phyloP scores from a whole-genome alignment of 2,329 filamentous ascomycete genomes.

The Ophiostoma tasmaniense region DNA sequence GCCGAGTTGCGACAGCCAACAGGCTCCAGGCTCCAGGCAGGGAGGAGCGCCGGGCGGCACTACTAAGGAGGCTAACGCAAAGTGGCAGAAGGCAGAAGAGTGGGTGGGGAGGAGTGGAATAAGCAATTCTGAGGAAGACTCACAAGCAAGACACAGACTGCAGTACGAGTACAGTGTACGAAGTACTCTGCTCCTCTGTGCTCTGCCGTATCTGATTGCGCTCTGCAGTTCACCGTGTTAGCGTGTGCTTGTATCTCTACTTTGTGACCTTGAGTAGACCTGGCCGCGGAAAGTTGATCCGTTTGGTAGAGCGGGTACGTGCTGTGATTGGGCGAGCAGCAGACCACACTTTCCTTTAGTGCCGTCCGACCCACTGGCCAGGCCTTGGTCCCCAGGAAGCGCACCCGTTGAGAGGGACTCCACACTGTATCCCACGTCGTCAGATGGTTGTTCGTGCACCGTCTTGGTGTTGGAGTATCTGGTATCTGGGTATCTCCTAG shows the following conservation, averaged over 20 bases:
- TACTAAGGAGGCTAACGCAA: not conserved
- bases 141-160: no score
- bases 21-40: not conserved
- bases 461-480: not conserved
- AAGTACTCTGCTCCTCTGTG: not conserved
- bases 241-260: not conserved
- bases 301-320: not conserved
- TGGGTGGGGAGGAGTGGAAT: not conserved
- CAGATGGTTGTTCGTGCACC: not conserved
- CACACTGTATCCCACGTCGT: conserved; percentile 5
- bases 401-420: conserved; percentile 1
- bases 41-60: conserved; percentile 2
- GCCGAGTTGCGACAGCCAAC: not conserved
- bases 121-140: not conserved
- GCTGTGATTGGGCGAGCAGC: not conserved
- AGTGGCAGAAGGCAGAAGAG: not conserved
- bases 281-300: not conserved
- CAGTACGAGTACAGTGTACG: not conserved
- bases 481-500: not conserved
- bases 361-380: not conserved
- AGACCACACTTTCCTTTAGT: not conserved
- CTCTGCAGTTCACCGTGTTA: conserved; percentile 2
- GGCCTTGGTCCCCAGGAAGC: conserved; percentile 5
- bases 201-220: conserved; percentile 1
- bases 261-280: not conserved